Conservation (phyloP, 1,284 basidiomycete species). For the Ganoderma sinense region DNA sequence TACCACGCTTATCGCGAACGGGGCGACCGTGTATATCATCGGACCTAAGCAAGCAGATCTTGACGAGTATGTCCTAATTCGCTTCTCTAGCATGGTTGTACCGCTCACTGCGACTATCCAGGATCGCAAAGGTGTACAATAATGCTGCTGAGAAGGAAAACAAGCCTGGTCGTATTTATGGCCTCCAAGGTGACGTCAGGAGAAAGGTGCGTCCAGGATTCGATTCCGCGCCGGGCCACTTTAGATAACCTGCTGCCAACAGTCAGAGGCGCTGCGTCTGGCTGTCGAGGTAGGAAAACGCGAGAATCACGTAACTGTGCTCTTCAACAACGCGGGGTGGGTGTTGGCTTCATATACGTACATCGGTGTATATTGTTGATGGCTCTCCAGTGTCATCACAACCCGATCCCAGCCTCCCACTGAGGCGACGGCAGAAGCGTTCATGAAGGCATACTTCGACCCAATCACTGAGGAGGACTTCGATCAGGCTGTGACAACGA, state of each 20-base stretch:
- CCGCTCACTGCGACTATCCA: slow-evolving; percentile 20
- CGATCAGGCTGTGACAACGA: slow-evolving; percentile 47
- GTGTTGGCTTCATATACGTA: slow-evolving; percentile 6
- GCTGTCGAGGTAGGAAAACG: slow-evolving; percentile 50
- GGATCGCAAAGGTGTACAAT: slow-evolving; percentile 48
- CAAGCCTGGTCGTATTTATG: slow-evolving; percentile 49
- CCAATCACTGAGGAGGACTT: slow-evolving; percentile 48
- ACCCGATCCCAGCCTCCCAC: slow-evolving; percentile 45
- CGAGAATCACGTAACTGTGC: slow-evolving; percentile 52
- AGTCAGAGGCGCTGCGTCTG: slow-evolving; percentile 55
- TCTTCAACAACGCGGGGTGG: slow-evolving; percentile 51
- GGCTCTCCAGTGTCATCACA: slow-evolving; percentile 1
- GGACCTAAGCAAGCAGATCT: slow-evolving; percentile 53
- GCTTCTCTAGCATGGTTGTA: no score
- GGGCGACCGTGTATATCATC: slow-evolving; percentile 57
- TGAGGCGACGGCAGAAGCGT: slow-evolving; percentile 46
- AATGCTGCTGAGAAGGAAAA: slow-evolving; percentile 43
- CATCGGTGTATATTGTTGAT: no score
- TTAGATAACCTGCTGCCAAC: not conserved
- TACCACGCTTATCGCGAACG: slow-evolving; percentile 55
- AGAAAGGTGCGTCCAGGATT: slow-evolving; percentile 44
- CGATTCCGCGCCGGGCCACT: not conserved
- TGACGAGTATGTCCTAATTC: slow-evolving; percentile 40
- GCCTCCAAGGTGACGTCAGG: slow-evolving; percentile 53
- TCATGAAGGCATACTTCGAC: slow-evolving; percentile 50